A percentile compares a stretch with the other conserved stretches of the same genome.
Evolutionary conservation across 345 rosid species (phyloP).

Genomic region (Camelina neglecta): DNA sequence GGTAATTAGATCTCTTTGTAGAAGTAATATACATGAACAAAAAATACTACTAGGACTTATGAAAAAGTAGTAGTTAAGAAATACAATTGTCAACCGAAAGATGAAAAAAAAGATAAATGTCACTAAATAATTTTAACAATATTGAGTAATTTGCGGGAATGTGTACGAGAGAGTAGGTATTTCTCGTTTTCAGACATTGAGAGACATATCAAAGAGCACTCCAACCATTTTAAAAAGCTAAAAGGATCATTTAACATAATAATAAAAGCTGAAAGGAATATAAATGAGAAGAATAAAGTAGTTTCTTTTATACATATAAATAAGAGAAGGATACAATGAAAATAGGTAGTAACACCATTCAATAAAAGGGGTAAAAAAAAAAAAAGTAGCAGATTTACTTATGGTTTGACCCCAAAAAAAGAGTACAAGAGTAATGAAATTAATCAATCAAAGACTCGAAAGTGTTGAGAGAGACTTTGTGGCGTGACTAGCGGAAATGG

Average conservation of each 20-base stretch:
- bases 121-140: conserved; percentile 15
- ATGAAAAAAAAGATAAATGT: not conserved
- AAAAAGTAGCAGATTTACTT: not conserved
- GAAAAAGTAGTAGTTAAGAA: conserved; percentile 2
- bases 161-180: conserved; percentile 37
- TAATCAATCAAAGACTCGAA: conserved; percentile 29
- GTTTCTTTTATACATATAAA: not conserved
- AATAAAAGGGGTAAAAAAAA: not conserved
- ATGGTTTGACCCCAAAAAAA: not conserved
- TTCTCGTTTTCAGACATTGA: conserved; percentile 40
- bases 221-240: conserved; percentile 26
- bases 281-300: conserved; percentile 31
- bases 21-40: not conserved
- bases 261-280: conserved; percentile 22
- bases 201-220: conserved; percentile 12
- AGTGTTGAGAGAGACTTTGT: conserved; percentile 15
- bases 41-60: not conserved
- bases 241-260: not conserved
- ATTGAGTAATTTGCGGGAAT: conserved; percentile 32
- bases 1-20: not conserved
- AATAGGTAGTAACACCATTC: not conserved
- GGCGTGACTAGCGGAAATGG: conserved; percentile 47
- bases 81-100: conserved; percentile 14
- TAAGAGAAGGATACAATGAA: not conserved
- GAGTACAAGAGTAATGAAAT: conserved; percentile 1